Percentiles rank a stretch among this genome's conserved stretches.
phyloP scores from a whole-genome alignment of 2,329 filamentous ascomycete species.

The Calonectria honghensis region DNA sequence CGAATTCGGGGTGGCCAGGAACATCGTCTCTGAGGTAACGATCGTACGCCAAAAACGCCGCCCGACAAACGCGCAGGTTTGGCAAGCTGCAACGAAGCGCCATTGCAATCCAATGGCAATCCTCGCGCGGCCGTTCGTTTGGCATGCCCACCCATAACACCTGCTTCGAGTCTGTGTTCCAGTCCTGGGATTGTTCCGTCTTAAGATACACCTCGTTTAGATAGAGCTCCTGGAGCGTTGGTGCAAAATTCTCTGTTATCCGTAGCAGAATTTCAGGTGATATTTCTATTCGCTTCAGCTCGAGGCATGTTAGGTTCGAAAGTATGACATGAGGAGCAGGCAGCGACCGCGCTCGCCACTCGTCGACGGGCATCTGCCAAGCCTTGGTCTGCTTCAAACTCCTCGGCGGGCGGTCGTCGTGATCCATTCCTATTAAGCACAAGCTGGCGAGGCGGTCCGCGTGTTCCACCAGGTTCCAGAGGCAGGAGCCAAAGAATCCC shows the following conservation, averaged over 20 bases:
- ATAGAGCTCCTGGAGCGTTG: conserved; percentile 66
- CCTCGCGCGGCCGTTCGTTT: conserved; percentile 61
- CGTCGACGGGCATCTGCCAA: conserved; percentile 60
- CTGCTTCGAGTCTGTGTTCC: conserved; percentile 59
- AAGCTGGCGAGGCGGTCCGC: conserved; percentile 67
- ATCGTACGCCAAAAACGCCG: conserved; percentile 66
- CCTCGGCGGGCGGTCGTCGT: conserved; percentile 61
- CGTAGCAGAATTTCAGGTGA: conserved; percentile 60
- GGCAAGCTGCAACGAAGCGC: conserved; percentile 60
- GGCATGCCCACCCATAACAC: conserved; percentile 68
- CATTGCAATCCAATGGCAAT: conserved; percentile 66
- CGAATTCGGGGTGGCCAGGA: conserved; percentile 58
- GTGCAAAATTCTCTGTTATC: conserved; percentile 59
- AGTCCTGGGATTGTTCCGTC: conserved; percentile 59
- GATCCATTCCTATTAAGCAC: conserved; percentile 68
- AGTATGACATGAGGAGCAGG: conserved; percentile 61
- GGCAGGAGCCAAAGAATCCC: conserved; percentile 64
- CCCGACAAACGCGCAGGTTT: conserved; percentile 64
- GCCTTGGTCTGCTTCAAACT: conserved; percentile 62
- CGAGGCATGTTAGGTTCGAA: conserved; percentile 64
- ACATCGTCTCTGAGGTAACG: conserved; percentile 61
- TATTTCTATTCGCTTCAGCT: conserved; percentile 66
- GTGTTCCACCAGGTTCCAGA: conserved; percentile 71
- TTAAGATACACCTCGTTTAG: conserved; percentile 68
- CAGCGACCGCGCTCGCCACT: conserved; percentile 64